phyloP scores from a whole-genome alignment of 345 rosid species.

The Rubroshorea leprosula region DNA sequence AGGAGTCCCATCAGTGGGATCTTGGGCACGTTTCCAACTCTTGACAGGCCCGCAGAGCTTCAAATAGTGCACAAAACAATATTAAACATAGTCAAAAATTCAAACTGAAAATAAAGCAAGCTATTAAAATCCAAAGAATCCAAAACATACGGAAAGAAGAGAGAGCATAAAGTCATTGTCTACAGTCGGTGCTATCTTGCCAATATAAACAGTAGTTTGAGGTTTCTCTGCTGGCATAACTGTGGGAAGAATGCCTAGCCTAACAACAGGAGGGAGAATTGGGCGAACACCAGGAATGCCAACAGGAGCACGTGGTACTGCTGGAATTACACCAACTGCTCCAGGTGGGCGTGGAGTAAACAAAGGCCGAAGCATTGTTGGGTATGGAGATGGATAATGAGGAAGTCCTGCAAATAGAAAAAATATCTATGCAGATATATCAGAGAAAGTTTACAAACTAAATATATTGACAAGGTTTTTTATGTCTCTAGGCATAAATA shows the following conservation, averaged over 20 bases:
- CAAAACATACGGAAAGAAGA: conserved; percentile 53
- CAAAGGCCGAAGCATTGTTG: conserved; percentile 67
- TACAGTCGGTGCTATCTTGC: conserved; percentile 86
- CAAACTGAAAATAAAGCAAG: not conserved
- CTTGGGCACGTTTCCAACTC: conserved; percentile 84
- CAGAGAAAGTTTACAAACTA: conserved; percentile 38
- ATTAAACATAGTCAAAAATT: not conserved
- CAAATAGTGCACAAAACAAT: conserved; percentile 17
- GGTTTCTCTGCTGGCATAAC: conserved; percentile 79
- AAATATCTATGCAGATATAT: conserved; percentile 58
- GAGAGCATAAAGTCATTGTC: conserved; percentile 88
- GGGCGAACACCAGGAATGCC: conserved; percentile 78
- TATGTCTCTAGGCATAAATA: conserved; percentile 20
- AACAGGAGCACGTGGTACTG: conserved; percentile 54
- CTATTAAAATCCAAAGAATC: not conserved
- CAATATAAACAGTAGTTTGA: conserved; percentile 91
- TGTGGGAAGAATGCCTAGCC: conserved; percentile 61
- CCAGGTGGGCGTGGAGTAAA: conserved; percentile 89
- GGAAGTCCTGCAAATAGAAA: conserved; percentile 60
- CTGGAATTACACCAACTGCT: conserved; percentile 48
- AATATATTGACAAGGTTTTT: conserved; percentile 17
- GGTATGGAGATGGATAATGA: conserved; percentile 72
- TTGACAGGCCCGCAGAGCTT: conserved; percentile 93
- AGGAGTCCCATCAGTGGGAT: conserved; percentile 8
- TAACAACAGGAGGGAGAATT: conserved; percentile 49